phyloP scores from a whole-genome alignment of 2,329 filamentous ascomycete genomes.

The Fusarium musae region DNA sequence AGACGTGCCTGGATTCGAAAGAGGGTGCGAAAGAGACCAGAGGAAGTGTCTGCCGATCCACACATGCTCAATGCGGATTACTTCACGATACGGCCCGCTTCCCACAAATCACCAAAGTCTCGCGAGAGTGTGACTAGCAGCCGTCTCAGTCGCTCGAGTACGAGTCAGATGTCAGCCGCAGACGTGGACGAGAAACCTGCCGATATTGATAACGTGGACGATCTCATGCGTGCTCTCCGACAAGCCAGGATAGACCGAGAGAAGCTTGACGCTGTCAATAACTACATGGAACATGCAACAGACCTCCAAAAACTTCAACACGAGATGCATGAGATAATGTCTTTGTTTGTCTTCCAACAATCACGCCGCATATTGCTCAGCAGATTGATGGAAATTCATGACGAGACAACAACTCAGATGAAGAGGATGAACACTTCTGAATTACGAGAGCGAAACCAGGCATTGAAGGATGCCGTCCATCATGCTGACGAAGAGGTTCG shows the following conservation, averaged over 20 bases:
- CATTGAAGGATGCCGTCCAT: slow-evolving; percentile 78
- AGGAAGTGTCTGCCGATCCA: slow-evolving; percentile 61
- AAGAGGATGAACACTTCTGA: slow-evolving; percentile 53
- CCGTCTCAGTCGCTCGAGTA: slow-evolving; percentile 52
- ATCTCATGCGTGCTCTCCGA: slow-evolving; percentile 75
- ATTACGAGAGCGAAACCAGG: slow-evolving; percentile 63
- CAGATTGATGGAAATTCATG: slow-evolving; percentile 70
- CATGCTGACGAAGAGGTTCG: slow-evolving; percentile 85
- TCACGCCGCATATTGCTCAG: slow-evolving; percentile 82
- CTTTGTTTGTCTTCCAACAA: slow-evolving; percentile 87
- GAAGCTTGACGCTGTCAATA: slow-evolving; percentile 85
- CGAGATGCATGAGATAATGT: slow-evolving; percentile 87
- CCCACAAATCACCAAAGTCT: slow-evolving; percentile 49
- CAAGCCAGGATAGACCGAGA: slow-evolving; percentile 85
- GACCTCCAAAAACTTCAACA: slow-evolving; percentile 81
- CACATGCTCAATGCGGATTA: slow-evolving; percentile 81
- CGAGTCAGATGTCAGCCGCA: slow-evolving; percentile 50
- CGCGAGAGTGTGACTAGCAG: slow-evolving; percentile 50
- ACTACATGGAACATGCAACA: slow-evolving; percentile 81
- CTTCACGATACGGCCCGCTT: slow-evolving; percentile 76
- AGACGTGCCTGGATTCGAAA: slow-evolving; percentile 88
- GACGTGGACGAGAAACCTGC: slow-evolving; percentile 67
- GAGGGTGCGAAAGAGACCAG: slow-evolving; percentile 69
- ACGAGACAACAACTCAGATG: slow-evolving; percentile 53
- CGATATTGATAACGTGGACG: slow-evolving; percentile 71